Evolutionary conservation across 177 flowering plant genomes (phyloP), one percentile per base, ranked within the genome.

Genomic region (Vitis hybrid): DNA sequence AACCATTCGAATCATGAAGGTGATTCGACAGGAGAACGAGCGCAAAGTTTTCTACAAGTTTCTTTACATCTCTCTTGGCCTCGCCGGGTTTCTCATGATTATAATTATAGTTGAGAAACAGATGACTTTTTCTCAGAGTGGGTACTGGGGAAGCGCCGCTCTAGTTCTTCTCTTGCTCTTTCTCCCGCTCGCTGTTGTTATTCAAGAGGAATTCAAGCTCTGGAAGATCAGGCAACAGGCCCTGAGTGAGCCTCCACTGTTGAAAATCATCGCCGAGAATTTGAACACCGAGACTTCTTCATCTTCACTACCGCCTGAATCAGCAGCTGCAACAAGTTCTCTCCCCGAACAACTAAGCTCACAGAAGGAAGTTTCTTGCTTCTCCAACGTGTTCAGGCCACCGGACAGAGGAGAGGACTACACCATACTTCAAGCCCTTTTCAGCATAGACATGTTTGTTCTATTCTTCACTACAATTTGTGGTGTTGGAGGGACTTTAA

Each of bases 11-110:
- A 65, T 78, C 67, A 70, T 84, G 76, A 71, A 72, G 64, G 85
- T 84, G 15, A 57, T 69, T 53, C 73, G 81, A 2, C 79, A 72
- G 14, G 63, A 77, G 0, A 78, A 75, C 18, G 87, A 84, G 75
- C 85, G 81, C 48, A 76, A 80, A 13, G 82, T 81, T 1, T 82
- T 84, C 63, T 84, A 75, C 73, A 76, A 70, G 6, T 63, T 82
- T 18, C 79, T 82, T 19, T 82, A 80, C 63, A 69, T 80, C 12
- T 80, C 87, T 1, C 68, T 80, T 0, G 79, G 78, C 21, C 79
- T 84, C 0, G 85, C 87, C 2, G 80, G 73, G 60, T 80, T 74
- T 45, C 49, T 84, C 56, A 82, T 82, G 85, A 11, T 76, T 2
- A 76, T 80, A 18, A 82, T 84, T 71, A 78, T 84, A 0, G 62